Percentiles rank a stretch among this genome's conserved stretches.
Conservation (phyloP, 345 rosid genomes). For the Hibiscus tridactylites region DNA sequence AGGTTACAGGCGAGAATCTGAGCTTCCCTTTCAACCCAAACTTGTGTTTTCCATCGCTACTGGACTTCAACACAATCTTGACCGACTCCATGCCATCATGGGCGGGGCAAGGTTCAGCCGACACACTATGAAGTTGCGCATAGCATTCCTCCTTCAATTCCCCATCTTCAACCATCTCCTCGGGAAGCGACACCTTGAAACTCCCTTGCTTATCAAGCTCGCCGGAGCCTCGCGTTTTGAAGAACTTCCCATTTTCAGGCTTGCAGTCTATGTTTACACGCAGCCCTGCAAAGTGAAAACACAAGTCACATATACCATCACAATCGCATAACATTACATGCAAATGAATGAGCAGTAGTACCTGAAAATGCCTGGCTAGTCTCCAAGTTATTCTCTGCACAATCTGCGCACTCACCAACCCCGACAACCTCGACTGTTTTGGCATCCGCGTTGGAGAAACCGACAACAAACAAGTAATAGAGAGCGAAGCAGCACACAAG, state of each 20-base stretch:
- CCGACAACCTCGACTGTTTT: constrained; percentile 50
- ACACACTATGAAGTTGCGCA: constrained; percentile 72
- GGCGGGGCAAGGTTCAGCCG: constrained; percentile 52
- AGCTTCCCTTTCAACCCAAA: constrained; percentile 53
- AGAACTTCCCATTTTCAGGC: constrained; percentile 31
- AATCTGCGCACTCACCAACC: constrained; percentile 55
- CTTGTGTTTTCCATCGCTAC: constrained; percentile 31
- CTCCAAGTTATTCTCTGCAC: constrained; percentile 29
- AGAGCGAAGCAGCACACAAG: constrained; percentile 32
- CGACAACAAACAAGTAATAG: constrained; percentile 22
- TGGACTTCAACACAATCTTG: constrained; percentile 44
- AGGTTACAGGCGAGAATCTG: constrained; percentile 47
- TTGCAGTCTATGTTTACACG: constrained; percentile 66
- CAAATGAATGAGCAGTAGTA: neutral
- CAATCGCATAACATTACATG: neutral
- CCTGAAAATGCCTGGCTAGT: constrained; percentile 55
- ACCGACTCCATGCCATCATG: constrained; percentile 43
- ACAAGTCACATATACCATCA: neutral
- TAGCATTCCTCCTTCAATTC: constrained; percentile 65
- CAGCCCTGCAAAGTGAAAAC: constrained; percentile 44
- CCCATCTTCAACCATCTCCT: constrained; percentile 42
- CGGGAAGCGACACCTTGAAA: constrained; percentile 48
- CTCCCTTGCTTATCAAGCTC: constrained; percentile 56
- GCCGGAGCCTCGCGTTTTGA: constrained; percentile 47
- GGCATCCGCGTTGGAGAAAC: constrained; percentile 32